These are phyloP conservation scores for Calamus simplicifolius DNA, from an alignment of 176 grass and related monocot species.

Conservation along the genomic window DNA sequence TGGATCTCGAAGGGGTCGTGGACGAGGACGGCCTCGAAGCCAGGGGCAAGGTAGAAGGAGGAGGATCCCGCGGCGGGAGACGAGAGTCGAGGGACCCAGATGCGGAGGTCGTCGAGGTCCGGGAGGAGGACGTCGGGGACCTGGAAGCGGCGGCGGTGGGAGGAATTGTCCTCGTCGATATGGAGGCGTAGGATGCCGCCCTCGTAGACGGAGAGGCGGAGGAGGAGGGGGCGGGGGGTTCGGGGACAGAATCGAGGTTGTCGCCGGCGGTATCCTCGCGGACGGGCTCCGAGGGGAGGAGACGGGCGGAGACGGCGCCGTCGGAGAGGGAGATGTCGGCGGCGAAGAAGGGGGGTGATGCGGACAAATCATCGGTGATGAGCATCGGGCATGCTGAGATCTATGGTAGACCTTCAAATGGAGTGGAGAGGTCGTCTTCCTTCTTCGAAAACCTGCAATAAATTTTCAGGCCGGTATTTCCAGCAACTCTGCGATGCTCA, in stretches of 20 bases:
- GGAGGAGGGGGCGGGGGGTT: conserved; percentile 23
- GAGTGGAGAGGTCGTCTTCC: too few relatives aligned
- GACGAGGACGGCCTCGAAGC: conserved; percentile 51
- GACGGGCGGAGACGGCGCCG: conserved; percentile 43
- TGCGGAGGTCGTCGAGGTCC: conserved; percentile 42
- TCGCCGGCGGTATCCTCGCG: not conserved
- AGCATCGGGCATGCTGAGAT: too few relatives aligned
- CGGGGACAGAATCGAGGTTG: not conserved
- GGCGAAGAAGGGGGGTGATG: conserved; percentile 60
- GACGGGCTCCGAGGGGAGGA: conserved; percentile 31
- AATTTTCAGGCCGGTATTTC: too few relatives aligned
- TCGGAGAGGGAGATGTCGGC: conserved; percentile 49
- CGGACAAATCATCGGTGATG: too few relatives aligned
- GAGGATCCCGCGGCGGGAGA: conserved; percentile 23
- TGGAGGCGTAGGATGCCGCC: conserved; percentile 56
- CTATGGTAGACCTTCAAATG: too few relatives aligned
- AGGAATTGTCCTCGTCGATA: conserved; percentile 73
- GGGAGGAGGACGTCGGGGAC: conserved; percentile 77
- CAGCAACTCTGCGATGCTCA: too few relatives aligned
- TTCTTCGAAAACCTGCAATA: too few relatives aligned
- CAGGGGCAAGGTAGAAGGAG: conserved; percentile 58
- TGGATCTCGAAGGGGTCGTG: conserved; percentile 77
- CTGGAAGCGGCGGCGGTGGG: conserved; percentile 52
- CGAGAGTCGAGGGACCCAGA: conserved; percentile 46
- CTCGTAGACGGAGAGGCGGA: conserved; percentile 71